Conservation (phyloP, 1,139 yeast genomes). For the Lodderomyces pseudojiufengensis region DNA sequence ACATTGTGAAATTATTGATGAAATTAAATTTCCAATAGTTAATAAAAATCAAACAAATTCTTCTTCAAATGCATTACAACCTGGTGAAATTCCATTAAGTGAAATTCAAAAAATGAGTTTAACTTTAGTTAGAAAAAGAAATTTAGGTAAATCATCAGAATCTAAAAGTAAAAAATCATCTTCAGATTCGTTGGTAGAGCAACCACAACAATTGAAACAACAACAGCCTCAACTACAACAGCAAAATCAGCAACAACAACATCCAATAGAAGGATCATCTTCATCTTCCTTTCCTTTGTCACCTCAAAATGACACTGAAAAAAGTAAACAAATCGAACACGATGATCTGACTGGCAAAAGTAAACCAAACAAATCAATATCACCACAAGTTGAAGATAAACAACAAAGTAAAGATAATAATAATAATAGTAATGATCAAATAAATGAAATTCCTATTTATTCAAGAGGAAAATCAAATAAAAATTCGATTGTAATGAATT, state of each 20-base stretch:
- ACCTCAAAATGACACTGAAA: too few species aligned
- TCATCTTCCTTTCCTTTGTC: not conserved
- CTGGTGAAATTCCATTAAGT: constrained; percentile 1
- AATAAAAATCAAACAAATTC: not conserved
- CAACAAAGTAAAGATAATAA: too few species aligned
- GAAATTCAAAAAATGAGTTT: constrained; percentile 1
- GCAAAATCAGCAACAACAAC: constrained; percentile 1
- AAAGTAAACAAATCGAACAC: too few species aligned
- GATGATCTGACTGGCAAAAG: too few species aligned
- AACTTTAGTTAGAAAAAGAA: not conserved
- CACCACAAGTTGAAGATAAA: too few species aligned
- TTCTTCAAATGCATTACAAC: not conserved
- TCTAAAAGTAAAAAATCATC: constrained; percentile 1
- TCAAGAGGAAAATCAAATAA: too few species aligned
- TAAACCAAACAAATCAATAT: too few species aligned
- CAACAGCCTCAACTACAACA: constrained; percentile 5
- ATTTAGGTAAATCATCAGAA: not conserved
- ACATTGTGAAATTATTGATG: constrained; percentile 39
- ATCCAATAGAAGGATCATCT: not conserved
- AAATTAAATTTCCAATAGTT: constrained; percentile 11
- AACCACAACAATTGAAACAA: constrained; percentile 1
- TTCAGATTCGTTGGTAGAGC: not conserved
- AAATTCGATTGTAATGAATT: too few species aligned
- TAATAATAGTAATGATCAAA: too few species aligned
- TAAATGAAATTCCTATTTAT: too few species aligned